Evolutionary conservation across 805 yeast genomes (phyloP).

Genomic region (Kodamaea hsintzibuensis): DNA sequence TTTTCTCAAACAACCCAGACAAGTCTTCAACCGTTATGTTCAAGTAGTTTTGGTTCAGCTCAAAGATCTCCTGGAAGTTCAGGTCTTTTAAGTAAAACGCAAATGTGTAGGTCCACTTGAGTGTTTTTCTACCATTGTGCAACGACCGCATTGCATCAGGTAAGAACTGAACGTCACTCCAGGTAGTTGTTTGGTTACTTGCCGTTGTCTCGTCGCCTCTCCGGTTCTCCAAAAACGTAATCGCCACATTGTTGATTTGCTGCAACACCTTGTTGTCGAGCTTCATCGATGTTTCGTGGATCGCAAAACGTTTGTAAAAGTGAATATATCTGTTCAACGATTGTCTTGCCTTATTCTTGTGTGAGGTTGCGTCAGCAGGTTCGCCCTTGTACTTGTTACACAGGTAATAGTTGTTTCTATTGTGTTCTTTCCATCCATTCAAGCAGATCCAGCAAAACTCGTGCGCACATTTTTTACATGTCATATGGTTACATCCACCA

Average conservation of each 20-base stretch:
- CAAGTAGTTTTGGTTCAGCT: constrained; percentile 65
- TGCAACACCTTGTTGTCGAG: constrained; percentile 66
- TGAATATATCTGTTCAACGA: constrained; percentile 68
- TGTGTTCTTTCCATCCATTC: constrained; percentile 74
- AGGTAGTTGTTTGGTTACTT: constrained; percentile 43
- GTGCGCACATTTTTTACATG: constrained; percentile 70
- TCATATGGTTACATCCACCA: constrained; percentile 98
- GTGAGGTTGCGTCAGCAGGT: constrained; percentile 39
- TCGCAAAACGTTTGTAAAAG: constrained; percentile 70
- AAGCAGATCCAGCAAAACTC: constrained; percentile 95
- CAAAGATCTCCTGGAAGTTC: constrained; percentile 62
- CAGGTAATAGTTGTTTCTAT: constrained; percentile 57
- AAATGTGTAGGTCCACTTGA: constrained; percentile 91
- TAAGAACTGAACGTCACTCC: constrained; percentile 87
- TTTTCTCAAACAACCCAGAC: constrained; percentile 56
- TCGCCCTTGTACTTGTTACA: constrained; percentile 54
- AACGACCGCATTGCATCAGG: constrained; percentile 69
- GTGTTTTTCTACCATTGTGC: constrained; percentile 66
- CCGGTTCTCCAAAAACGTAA: constrained; percentile 61
- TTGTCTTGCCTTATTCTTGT: constrained; percentile 45
- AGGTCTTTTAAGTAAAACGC: constrained; percentile 62
- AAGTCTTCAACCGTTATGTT: constrained; percentile 68
- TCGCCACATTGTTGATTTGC: constrained; percentile 64
- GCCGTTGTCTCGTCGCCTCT: constrained; percentile 27
- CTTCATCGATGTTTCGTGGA: constrained; percentile 74